Percentiles rank a stretch among this genome's conserved stretches.
Evolutionary conservation across 257 asterid genomes (phyloP).

Genomic region (Salvia hispanica): DNA sequence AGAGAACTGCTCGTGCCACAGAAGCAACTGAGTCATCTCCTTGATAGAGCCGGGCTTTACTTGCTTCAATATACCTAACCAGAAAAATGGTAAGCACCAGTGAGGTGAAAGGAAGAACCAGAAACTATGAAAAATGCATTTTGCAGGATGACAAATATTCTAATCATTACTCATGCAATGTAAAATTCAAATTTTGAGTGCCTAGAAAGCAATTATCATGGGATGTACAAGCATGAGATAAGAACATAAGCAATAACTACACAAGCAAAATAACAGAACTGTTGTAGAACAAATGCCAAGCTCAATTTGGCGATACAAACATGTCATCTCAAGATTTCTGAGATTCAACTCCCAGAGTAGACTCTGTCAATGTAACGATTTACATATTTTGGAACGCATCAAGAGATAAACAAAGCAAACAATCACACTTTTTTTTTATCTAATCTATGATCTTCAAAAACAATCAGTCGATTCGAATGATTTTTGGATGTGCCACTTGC

Average conservation of each 20-base stretch:
- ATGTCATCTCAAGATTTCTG: neutral
- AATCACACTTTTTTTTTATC: neutral
- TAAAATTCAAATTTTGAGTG: neutral
- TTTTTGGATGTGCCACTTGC: neutral
- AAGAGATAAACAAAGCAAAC: slow-evolving; percentile 1
- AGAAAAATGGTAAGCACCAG: slow-evolving; percentile 31
- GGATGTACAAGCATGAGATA: slow-evolving; percentile 11
- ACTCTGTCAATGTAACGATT: neutral
- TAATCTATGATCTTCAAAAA: neutral
- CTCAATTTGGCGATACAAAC: neutral
- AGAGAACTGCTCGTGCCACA: slow-evolving; percentile 77
- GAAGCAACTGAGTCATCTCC: slow-evolving; percentile 57
- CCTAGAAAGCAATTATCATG: neutral
- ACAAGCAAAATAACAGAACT: neutral
- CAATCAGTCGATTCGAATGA: neutral
- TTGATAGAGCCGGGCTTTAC: slow-evolving; percentile 84
- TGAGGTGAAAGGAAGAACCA: slow-evolving; percentile 2
- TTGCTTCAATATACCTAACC: slow-evolving; percentile 93
- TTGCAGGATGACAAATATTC: slow-evolving; percentile 3
- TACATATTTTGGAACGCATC: slow-evolving; percentile 1
- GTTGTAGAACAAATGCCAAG: slow-evolving; percentile 10
- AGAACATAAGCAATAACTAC: neutral
- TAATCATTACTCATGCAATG: neutral
- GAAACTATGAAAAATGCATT: slow-evolving; percentile 14
- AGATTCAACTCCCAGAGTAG: neutral